Evolutionary conservation across 768 basidiomycete species (phyloP), one percentile per base, ranked within the genome.

Genomic region (Naganishia vaughanmartiniae): DNA sequence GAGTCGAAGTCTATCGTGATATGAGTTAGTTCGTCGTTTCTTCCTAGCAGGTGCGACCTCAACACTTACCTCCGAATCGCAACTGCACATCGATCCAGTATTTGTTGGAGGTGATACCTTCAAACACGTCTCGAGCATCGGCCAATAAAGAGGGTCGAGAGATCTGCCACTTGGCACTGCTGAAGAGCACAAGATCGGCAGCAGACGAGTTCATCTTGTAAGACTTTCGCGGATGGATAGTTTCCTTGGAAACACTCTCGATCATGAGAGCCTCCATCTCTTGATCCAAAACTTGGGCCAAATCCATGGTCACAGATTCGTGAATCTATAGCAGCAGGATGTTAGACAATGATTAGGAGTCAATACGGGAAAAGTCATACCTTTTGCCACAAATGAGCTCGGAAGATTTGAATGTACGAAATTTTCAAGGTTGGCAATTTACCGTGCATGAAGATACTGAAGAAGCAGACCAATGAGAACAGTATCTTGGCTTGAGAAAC

Each of bases 131-230:
- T 82, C 97, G 96, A 78, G 87, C 91, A 77, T 99, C 95, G 9
- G 93, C 94, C 30, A 94, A 89, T 30, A 99, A 87, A 4, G 93
- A 95, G 1, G 96, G 96, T 24, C 95, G 88, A 5, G 94, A 88
- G 71, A 98, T 96, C 81, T 96, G 97, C 96, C 96, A 99, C 87
- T 90, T 80, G 72, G 80, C 80, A 0, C 91, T 90, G 15, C 93
- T 96, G 87, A 99, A 98, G 63, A 99, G 85, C 24, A 99, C 85
- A 78, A 99, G 95, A 78, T 99, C 96, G 65, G 95, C 95, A 74
- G 95, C 97, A n/a, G 93, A 95, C 10, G 93, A 96, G 83, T 99
- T 99, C 96, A 99, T 98, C 87, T 99, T 99, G 87, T 99, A 99
- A 85, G 93, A 96, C 86, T 72, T 72, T 65, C 71, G 71, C 34